A percentile compares a stretch with the other conserved stretches of the same genome.
Evolutionary conservation across 2,329 filamentous ascomycete genomes (phyloP).

Genomic region (Paracorniculantispora psalliotae): DNA sequence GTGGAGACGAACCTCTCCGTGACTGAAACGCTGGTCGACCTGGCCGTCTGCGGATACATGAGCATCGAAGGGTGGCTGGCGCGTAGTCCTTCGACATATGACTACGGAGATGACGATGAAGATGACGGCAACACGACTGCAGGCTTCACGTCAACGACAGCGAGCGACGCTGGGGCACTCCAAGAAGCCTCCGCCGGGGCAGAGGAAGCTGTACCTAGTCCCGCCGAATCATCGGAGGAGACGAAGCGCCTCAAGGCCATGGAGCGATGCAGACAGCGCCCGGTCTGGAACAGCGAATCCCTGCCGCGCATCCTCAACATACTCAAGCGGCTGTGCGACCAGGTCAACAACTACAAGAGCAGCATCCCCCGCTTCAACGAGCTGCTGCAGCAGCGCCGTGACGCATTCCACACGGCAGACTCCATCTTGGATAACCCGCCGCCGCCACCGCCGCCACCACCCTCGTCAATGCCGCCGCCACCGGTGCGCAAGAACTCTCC

Average conservation of each 20-base stretch:
- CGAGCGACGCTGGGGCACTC: not conserved
- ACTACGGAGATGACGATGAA: conserved; percentile 46
- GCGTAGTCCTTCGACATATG: conserved; percentile 62
- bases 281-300: conserved; percentile 46
- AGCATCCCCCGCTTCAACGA: conserved; percentile 69
- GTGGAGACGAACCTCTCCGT: conserved; percentile 86
- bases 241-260: conserved; percentile 40
- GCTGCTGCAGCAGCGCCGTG: conserved; percentile 59
- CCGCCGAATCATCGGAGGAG: conserved; percentile 18
- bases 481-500: conserved; percentile 25
- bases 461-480: not conserved
- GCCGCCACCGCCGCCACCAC: not conserved
- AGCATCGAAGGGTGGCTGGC: conserved; percentile 87
- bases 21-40: conserved; percentile 75
- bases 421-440: conserved; percentile 36
- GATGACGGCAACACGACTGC: conserved; percentile 23
- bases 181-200: not conserved
- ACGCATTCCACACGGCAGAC: conserved; percentile 59
- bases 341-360: conserved; percentile 34
- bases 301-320: conserved; percentile 51
- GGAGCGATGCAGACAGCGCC: conserved; percentile 47
- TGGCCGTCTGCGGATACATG: conserved; percentile 81
- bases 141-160: conserved; percentile 4
- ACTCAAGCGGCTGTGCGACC: conserved; percentile 55
- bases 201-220: not conserved